Evolutionary conservation across 768 basidiomycete genomes (phyloP).

Genomic region (Termitomyces sp.): DNA sequence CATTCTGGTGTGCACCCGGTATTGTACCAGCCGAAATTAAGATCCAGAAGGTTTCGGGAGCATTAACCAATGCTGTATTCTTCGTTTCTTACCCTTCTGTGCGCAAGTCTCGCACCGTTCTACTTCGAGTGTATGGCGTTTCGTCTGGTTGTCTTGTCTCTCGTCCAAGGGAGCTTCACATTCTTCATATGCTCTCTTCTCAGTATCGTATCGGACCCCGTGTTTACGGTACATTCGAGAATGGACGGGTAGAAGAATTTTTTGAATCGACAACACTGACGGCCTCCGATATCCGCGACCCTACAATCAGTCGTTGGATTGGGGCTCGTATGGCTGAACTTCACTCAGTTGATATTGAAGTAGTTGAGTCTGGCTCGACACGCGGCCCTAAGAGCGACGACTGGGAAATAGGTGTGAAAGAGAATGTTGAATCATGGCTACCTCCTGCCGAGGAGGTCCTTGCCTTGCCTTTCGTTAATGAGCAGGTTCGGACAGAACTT

Average conservation of each 20-base stretch:
- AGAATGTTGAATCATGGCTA: constrained; percentile 73
- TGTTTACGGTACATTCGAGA: constrained; percentile 92
- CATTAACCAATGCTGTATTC: constrained; percentile 94
- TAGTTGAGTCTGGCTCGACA: constrained; percentile 47
- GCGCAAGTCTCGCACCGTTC: constrained; percentile 54
- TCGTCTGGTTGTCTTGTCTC: constrained; percentile 86
- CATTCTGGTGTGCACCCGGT: constrained; percentile 50
- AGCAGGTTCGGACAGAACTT: constrained; percentile 45
- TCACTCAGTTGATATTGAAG: constrained; percentile 82
- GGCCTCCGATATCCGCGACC: constrained; percentile 73
- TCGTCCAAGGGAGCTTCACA: constrained; percentile 80
- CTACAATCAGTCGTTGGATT: constrained; percentile 76
- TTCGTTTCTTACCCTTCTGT: constrained; percentile 77
- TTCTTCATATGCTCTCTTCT: constrained; percentile 86
- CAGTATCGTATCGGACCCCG: constrained; percentile 85
- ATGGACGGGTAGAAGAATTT: constrained; percentile 94
- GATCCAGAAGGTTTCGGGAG: constrained; percentile 83
- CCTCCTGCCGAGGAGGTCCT: constrained; percentile 72
- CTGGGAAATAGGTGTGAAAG: constrained; percentile 57
- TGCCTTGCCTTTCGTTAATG: constrained; percentile 47
- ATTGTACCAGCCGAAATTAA: constrained; percentile 47
- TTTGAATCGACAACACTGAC: constrained; percentile 85
- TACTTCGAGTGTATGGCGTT: constrained; percentile 90
- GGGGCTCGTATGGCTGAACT: constrained; percentile 95
- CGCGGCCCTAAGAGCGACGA: constrained; percentile 37